These are phyloP conservation scores for Ganoderma meredithae DNA, from an alignment of 1,284 basidiomycete genomes.

Conservation along the genomic window DNA sequence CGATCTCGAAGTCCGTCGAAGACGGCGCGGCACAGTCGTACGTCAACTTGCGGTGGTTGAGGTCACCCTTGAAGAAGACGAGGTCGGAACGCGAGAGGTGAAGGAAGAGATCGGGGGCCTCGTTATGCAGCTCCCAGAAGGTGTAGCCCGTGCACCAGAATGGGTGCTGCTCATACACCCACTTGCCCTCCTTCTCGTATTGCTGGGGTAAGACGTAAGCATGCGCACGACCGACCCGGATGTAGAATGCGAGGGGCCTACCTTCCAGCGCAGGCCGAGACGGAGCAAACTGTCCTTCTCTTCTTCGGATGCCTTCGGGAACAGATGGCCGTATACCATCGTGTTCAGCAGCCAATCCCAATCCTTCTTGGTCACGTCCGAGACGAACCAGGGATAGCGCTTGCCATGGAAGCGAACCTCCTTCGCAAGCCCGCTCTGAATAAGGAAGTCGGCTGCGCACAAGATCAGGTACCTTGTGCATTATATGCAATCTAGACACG, in stretches of 20 bases:
- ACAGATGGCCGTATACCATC: constrained; percentile 89
- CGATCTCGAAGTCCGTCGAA: constrained; percentile 89
- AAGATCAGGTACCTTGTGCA: constrained; percentile 3
- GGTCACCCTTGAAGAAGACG: constrained; percentile 96
- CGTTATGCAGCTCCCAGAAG: constrained; percentile 90
- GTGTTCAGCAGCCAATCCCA: constrained; percentile 95
- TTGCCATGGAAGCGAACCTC: constrained; percentile 95
- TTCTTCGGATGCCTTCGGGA: constrained; percentile 80
- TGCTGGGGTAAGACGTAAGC: constrained; percentile 52
- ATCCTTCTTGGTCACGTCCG: constrained; percentile 96
- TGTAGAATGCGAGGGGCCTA: constrained; percentile 36
- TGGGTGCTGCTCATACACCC: constrained; percentile 96
- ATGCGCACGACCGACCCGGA: not conserved
- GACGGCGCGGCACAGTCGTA: constrained; percentile 95
- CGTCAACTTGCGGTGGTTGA: constrained; percentile 77
- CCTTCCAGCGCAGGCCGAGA: constrained; percentile 93
- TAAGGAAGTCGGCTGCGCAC: constrained; percentile 80
- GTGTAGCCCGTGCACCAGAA: constrained; percentile 98
- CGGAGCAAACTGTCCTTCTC: constrained; percentile 86
- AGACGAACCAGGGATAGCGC: constrained; percentile 92
- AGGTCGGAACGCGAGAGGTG: constrained; percentile 91
- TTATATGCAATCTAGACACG: constrained; percentile 32
- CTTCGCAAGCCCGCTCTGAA: constrained; percentile 89
- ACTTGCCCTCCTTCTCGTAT: constrained; percentile 94
- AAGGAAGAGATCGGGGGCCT: constrained; percentile 94